Evolutionary conservation across 164 flowering plant species (phyloP).

Genomic region (Vitis labrusca): DNA sequence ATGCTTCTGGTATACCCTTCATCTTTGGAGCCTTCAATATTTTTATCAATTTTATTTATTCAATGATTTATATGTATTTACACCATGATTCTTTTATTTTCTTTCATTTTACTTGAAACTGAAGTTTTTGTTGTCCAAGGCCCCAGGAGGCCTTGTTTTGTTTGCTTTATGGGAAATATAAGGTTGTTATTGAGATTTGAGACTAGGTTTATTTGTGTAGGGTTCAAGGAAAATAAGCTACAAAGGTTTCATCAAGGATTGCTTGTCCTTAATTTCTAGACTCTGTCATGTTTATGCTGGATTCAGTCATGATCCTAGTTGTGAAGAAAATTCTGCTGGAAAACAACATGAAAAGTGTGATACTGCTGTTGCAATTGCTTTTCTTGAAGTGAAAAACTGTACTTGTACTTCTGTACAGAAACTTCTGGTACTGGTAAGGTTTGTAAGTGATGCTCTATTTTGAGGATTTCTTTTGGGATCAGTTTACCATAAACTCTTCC

Average conservation of each 20-base stretch:
- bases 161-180: not conserved
- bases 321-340: slow-evolving; percentile 16
- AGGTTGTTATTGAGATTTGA: not conserved
- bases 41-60: slow-evolving; percentile 1
- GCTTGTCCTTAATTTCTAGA: slow-evolving; percentile 41
- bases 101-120: not conserved
- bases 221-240: slow-evolving; percentile 65
- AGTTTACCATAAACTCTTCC: too few species aligned
- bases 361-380: slow-evolving; percentile 38
- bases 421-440: slow-evolving; percentile 55
- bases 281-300: slow-evolving; percentile 22
- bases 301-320: slow-evolving; percentile 11
- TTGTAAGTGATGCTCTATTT: not conserved
- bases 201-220: slow-evolving; percentile 34
- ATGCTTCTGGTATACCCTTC: slow-evolving; percentile 62
- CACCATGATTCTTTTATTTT: not conserved
- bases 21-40: slow-evolving; percentile 4
- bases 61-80: not conserved
- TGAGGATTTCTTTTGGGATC: not conserved
- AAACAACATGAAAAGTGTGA: slow-evolving; percentile 18
- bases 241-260: slow-evolving; percentile 62
- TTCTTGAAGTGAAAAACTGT: slow-evolving; percentile 43
- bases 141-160: not conserved
- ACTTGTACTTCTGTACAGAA: slow-evolving; percentile 51
- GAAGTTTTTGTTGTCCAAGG: not conserved